Evolutionary conservation across 2,329 filamentous ascomycete genomes (phyloP).

Genomic region (Claviceps capensis): DNA sequence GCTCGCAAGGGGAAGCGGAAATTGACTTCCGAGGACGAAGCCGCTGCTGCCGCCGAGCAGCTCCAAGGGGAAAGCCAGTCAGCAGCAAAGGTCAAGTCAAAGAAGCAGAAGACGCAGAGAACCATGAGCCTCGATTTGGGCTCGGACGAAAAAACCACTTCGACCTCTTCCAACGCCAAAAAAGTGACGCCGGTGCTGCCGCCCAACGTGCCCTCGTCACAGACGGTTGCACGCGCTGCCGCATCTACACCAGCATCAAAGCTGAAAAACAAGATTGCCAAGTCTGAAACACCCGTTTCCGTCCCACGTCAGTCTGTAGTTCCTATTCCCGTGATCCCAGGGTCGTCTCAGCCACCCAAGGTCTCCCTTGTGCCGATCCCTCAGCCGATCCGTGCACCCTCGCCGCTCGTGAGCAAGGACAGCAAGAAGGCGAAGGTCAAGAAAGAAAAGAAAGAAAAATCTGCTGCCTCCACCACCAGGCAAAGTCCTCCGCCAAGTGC

Average conservation of each 20-base stretch:
- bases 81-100: slow-evolving; percentile 26
- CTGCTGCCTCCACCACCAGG: slow-evolving; percentile 5
- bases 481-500: slow-evolving; percentile 11
- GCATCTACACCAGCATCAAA: slow-evolving; percentile 13
- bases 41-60: slow-evolving; percentile 20
- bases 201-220: slow-evolving; percentile 15
- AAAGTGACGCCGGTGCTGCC: slow-evolving; percentile 21
- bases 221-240: slow-evolving; percentile 9
- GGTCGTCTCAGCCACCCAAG: slow-evolving; percentile 14
- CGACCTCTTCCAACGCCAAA: slow-evolving; percentile 11
- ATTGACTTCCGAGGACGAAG: slow-evolving; percentile 24
- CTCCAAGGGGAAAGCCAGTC: slow-evolving; percentile 20
- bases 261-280: slow-evolving; percentile 10
- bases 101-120: slow-evolving; percentile 24
- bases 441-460: slow-evolving; percentile 16
- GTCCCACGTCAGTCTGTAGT: slow-evolving; percentile 17
- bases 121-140: slow-evolving; percentile 21
- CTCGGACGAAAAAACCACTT: slow-evolving; percentile 14
- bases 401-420: slow-evolving; percentile 12
- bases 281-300: slow-evolving; percentile 15
- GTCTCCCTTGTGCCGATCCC: slow-evolving; percentile 13
- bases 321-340: slow-evolving; percentile 22
- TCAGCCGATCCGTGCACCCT: slow-evolving; percentile 6
- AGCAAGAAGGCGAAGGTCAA: slow-evolving; percentile 17
- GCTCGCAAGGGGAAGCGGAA: slow-evolving; percentile 24